Conservation (phyloP, 352 stramenopile genomes). For the Phytophthora multivora region DNA sequence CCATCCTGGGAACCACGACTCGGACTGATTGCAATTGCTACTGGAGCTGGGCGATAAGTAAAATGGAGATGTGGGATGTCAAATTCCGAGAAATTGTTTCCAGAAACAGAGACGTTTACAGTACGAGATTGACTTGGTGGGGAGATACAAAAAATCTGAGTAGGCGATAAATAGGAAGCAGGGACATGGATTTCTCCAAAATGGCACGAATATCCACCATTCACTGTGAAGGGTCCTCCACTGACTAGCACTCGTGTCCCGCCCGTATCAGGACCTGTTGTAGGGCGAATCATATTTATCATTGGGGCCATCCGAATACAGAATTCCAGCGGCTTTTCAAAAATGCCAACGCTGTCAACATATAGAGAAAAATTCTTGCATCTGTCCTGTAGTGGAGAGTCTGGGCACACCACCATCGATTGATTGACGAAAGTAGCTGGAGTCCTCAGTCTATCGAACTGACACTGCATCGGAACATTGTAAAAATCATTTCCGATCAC, state of each 20-base stretch:
- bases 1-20: constrained; percentile 34
- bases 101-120: constrained; percentile 33
- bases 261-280: constrained; percentile 35
- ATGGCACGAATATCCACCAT: constrained; percentile 25
- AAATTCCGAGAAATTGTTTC: constrained; percentile 9
- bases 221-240: constrained; percentile 31
- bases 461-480: constrained; percentile 21
- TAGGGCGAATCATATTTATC: constrained; percentile 36
- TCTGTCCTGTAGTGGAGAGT: neutral
- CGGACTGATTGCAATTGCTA: constrained; percentile 23
- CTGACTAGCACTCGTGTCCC: constrained; percentile 45
- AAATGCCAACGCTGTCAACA: constrained; percentile 13
- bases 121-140: constrained; percentile 22
- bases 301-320: constrained; percentile 13
- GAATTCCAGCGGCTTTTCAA: constrained; percentile 9
- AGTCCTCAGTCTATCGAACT: constrained; percentile 19
- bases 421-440: constrained; percentile 20
- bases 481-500: constrained; percentile 20
- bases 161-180: constrained; percentile 29
- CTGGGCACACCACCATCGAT: constrained; percentile 11
- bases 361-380: constrained; percentile 22
- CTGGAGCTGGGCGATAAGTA: constrained; percentile 30
- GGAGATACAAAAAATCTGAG: constrained; percentile 42
- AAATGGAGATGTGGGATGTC: constrained; percentile 11
- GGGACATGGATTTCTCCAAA: constrained; percentile 29